Base-by-base conservation (phyloP, 371 early-diverging fungal species). In the Entomophthora muscae region DNA sequence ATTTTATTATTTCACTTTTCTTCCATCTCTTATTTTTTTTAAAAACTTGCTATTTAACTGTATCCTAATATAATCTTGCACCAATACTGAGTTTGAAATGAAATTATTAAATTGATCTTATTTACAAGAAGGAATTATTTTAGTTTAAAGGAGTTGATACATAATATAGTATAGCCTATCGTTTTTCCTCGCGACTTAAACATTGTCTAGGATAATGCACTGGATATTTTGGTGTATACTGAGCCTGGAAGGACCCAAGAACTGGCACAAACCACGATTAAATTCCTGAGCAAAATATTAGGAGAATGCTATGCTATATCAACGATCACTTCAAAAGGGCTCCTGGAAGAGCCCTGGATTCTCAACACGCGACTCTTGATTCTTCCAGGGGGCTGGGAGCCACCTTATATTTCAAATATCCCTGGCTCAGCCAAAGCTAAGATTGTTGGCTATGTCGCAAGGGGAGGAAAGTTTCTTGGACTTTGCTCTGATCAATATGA, bases 401-500 rank as follows among this genome's bases (percentile, higher is more conserved):
- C 86, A 59, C 90, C 90, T 0, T 93, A 89, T 65, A 77, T 83
- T 33, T 69, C 77, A 7, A 79, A 83, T 59, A 72, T 94, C 57
- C 72, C 77, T 51, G 85, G 84, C 0, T 65, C 65, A 24, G 72
- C 76, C 54, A 82, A 85, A 61, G 57, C 57, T 3, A 78, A 80
- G 27, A 89, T 97, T 63, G 65, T 68, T 17, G 63, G 71, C 13
- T 98, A 82, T 75, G 90, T 96, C 1, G 42, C 69, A 0, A 63
- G 68, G 21, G 95, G 95, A 7, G 98, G 98, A 1, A 75, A 78
- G 13, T 95, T 90, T 69, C 71, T 92, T 32, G 98, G 98, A 0
- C 76, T 98, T 17, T 95, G 97, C 68, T 95, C 93, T 0, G 98
- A 96, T 13, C 95, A 84, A 0, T 93, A 94, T 69, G 93, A 88